Evolutionary conservation across 139 green algal genomes (phyloP), one percentile per base, ranked within the genome.

Genomic region (Coccomyxa sp.): DNA sequence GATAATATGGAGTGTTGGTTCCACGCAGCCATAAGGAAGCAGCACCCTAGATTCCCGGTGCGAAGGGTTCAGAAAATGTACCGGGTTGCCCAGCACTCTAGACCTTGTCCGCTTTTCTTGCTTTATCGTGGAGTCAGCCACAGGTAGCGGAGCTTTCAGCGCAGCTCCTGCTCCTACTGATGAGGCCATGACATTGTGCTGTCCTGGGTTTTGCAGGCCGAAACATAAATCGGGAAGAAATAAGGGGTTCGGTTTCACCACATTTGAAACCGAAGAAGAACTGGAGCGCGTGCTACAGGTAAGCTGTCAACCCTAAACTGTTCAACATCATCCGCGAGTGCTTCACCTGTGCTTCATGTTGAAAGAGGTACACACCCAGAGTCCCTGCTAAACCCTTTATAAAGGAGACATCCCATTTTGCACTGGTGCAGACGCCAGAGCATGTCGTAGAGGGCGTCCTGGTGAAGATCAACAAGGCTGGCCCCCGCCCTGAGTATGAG

Each of bases 181-280:
- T 11, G 38, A 51, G 38, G 38, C 38, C 38, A 51, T 51, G 38
- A 7, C 38, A 51, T 51, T 51, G 38, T 51, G 38, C 38, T 51
- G 38, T 51, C 38, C 38, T 51, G 38, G 38, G 63, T 25, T 71
- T 21, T 71, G 71, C 23, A 30, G 67, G 51, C 79, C 27, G 13
- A 82, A 80, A 30, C 83, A 86, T 57, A 83, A 83, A 17, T 71
- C 28, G 23, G 78, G 83, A 15, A 75, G 83, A 21, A 86, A 86
- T 77, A 86, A 86, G 45, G 83, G 83, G 28, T 86, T 83, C 30
- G 83, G 83, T 32, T 86, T 86, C 83, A 86, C 83, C 28, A 86
- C 78, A 0, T 86, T 86, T 28, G 83, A 80, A 15, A 76, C 51
- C 12, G 83, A 86, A 16, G 51, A 76, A 21, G 79, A 31, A 12